Evolutionary conservation across 495 filamentous ascomycete genomes (phyloP).

Genomic region (Penicillium ochrochloron): DNA sequence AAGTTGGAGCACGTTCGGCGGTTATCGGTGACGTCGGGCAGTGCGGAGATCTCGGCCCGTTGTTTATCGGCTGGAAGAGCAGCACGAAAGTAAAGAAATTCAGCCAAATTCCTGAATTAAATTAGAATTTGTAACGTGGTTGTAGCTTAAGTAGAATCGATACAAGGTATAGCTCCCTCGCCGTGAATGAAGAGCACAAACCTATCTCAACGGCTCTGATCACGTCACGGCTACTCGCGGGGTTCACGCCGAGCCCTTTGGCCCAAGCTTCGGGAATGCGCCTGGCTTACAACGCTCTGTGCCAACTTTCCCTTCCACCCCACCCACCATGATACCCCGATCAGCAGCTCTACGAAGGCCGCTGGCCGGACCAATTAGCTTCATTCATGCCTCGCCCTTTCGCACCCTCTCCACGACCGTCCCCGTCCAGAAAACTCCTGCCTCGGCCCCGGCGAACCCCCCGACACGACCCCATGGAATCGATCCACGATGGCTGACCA

Average conservation of each 20-base stretch:
- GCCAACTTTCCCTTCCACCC: conserved; percentile 1
- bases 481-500: conserved; percentile 73
- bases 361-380: conserved; percentile 15
- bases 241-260: conserved; percentile 28
- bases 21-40: conserved; percentile 26
- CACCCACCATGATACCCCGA: conserved; percentile 28
- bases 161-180: background rate
- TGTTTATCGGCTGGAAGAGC: conserved; percentile 10
- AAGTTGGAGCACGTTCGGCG: conserved; percentile 20
- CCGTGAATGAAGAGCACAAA: background rate
- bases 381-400: background rate
- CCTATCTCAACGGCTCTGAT: background rate
- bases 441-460: conserved; percentile 20
- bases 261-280: conserved; percentile 30
- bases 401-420: conserved; percentile 35
- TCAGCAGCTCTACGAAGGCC: conserved; percentile 25
- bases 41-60: conserved; percentile 22
- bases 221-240: conserved; percentile 24
- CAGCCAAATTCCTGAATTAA: background rate
- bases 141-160: background rate
- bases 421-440: conserved; percentile 19
- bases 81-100: background rate
- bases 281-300: conserved; percentile 20
- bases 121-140: background rate
- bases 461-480: conserved; percentile 41